Base-by-base conservation (phyloP, 2,329 filamentous ascomycete genomes). In the Penicillium rolfsii region DNA sequence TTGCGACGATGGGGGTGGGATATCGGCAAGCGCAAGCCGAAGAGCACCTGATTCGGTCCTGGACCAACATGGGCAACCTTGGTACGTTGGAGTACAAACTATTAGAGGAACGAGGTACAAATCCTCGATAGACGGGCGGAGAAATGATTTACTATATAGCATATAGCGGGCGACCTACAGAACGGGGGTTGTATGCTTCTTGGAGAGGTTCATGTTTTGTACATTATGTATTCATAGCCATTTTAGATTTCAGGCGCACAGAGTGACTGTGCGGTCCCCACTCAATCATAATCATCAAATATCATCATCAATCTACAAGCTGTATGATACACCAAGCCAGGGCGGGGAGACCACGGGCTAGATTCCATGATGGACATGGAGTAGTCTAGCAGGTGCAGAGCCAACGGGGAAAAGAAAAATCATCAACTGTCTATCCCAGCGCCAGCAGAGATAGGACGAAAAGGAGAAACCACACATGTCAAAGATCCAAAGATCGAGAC, bases 1-100 rank as follows among this genome's bases (percentile, higher is more conserved):
- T 81, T 99, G 30, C 84, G 94, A 65, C 84, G 87, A 12, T 97
- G 94, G 92, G 95, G 95, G 5, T 98, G 91, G 89, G 87, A 98
- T 74, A 95, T 99, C 73, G 94, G 94, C 54, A 96, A 92, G 82
- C 84, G 87, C 69, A 86, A 81, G 67, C 76, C 77, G 1, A 79
- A 76, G 64, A 74, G 68, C 52, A 63, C 64, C 45, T 74, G 65
- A 66, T 9, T 19, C 7, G 2, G 3, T n/a, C 38, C 38, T n/a
- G 38, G 14, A 12, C 22, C 41, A 24, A 9, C 22, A n/a, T 24
- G 9, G 5, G 19, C 22, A 46, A 3, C 5, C 30, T 33, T 33
- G 12, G 5, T 24, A 26, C 3, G 41, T 45, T 24, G 8, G 6
- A 45, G 41, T 45, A 48, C 22, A 11, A 49, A 35, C 11, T 33